Evolutionary conservation across 148 eudicot species (phyloP), one percentile per base, ranked within the genome.

Genomic region (Heliosperma pusillum): DNA sequence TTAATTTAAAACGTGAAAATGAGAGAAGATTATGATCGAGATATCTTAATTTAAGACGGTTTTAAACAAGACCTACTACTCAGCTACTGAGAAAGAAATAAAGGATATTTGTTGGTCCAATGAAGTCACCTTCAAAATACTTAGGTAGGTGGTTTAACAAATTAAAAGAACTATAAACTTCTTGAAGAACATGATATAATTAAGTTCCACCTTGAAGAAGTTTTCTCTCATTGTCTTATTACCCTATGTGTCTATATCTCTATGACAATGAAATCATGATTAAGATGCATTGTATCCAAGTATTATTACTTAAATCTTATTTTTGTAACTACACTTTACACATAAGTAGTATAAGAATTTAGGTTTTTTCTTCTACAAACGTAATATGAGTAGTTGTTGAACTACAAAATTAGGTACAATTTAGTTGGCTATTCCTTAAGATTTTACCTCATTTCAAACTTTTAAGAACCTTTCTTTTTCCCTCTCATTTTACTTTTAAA

Each of bases 311-410:
- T 33, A 3, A 3, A 33, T 33, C 36, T 33, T 33, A 6, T 33
- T 2, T 33, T 33, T 33, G 30, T 29, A 29, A 40, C 42, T 12
- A 59, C 57, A 60, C 40, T 36, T 15, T 16, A 56, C 40, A 59
- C 76, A 64, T 64, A 2, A 3, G 0, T 56, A 29, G 7, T 69
- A 69, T 69, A 58, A 42, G 66, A 59, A 44, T 59, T 9, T 59
- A 33, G 22, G 21, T 40, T 21, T 61, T 33, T 55, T 47, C 69
- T 60, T 69, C 36, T 50, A 77, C 44, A 61, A 69, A 77, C 79
- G 79, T 70, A 70, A 77, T 77, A 33, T 47, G 15, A 60, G 69
- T 50, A 77, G 79, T 77, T 60, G 79, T 77, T 77, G 74, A 77
- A 70, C 79, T 52, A 77, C 56, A 65, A 61, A 77, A 60, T 68